Conservation (phyloP, 202 grass and related monocot species). For the Sporobolus alterniflorus region DNA sequence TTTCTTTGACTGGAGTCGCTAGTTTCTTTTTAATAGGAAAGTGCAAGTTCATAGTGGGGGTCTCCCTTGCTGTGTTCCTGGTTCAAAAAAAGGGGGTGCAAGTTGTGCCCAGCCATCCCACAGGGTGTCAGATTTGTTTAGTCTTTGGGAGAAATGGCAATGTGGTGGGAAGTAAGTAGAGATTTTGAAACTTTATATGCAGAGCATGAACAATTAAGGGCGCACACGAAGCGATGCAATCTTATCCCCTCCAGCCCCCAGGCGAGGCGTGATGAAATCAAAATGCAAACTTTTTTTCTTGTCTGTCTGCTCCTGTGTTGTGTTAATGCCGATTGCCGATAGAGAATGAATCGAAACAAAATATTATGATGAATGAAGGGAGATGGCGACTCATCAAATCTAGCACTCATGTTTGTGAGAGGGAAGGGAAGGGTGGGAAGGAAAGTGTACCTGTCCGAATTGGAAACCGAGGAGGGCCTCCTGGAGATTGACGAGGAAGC, state of each 20-base stretch:
- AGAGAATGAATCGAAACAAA: too few relatives aligned
- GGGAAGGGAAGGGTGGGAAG: background rate
- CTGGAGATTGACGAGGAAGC: constrained; percentile 67
- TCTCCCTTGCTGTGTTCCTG: too few relatives aligned
- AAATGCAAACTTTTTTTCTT: background rate
- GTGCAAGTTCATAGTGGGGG: too few relatives aligned
- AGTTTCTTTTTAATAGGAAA: background rate
- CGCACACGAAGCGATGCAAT: background rate
- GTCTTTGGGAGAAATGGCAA: background rate
- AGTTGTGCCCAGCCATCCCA: background rate
- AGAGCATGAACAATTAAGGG: background rate
- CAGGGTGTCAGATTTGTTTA: background rate
- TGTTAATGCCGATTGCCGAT: too few relatives aligned
- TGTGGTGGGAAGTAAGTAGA: background rate
- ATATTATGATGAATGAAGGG: background rate
- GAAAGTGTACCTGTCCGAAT: constrained; percentile 41
- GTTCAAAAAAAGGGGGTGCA: too few relatives aligned
- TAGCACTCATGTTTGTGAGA: background rate
- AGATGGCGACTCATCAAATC: background rate
- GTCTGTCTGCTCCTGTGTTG: too few relatives aligned
- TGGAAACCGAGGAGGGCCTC: constrained; percentile 72
- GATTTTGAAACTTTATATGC: background rate
- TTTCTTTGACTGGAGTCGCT: constrained; percentile 2
- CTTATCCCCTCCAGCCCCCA: too few relatives aligned
- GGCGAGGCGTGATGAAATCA: background rate